Base-by-base conservation (phyloP, 306 rosid species). In the Purshia tridentata region DNA sequence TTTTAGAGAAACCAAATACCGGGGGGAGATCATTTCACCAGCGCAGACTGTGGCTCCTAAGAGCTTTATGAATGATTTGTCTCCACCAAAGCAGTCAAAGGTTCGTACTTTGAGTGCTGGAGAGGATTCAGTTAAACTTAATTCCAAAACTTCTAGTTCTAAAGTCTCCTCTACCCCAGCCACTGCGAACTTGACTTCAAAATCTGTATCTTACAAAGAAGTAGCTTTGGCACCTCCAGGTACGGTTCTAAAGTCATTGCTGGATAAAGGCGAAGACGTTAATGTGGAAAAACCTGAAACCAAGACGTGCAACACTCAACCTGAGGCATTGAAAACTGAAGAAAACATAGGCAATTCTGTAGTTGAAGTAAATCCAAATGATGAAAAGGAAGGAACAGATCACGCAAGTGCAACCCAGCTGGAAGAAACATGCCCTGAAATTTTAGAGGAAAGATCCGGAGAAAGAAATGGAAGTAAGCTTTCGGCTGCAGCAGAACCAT, bases 181-280 rank as follows among this genome's bases (percentile, higher is more conserved):
- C 57, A 70, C 85, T 69, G 77, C 87, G 71, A 61, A 92, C 56
- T 78, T 91, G 87, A 86, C 97, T 73, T 91, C 90, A 48, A 91
- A 89, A 79, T 86, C 92, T 77, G 51, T 91, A 77, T 89, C 98
- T 50, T 94, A 94, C 94, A 94, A 94, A 87, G 95, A 91, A 86
- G 98, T 94, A 52, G 98, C 97, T 72, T 65, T 87, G 80, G 95
- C 98, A 66, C 96, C 97, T 10, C 97, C 98, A 58, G 98, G 98
- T 58, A 89, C 97, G 0, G 84, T 91, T 80, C 80, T 86, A 72
- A 85, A 84, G 88, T 91, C 90, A 22, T 61, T 78, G 68, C 61
- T 66, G 62, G 96, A 86, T 62, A 87, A 85, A 83, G 67, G 68
- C 48, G 93, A 82, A 60, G 74, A 68, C 23, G 3, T 39, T 39